Evolutionary conservation across 2,329 filamentous ascomycete species (phyloP), one percentile per base, ranked within the genome.

Genomic region (Colletotrichum destructivum): DNA sequence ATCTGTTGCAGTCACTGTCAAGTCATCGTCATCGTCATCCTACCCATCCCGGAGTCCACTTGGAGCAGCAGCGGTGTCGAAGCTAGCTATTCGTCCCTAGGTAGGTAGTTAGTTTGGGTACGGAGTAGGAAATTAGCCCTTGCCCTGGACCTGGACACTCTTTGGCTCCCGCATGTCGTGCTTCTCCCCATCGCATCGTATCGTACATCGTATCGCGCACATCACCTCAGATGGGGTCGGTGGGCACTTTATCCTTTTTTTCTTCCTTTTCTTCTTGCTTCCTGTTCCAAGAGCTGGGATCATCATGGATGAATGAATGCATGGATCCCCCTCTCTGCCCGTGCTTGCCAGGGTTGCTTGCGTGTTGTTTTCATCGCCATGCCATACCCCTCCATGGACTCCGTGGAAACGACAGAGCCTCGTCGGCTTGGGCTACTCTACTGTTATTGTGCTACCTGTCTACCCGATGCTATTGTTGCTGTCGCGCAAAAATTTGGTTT

Each of bases 111-210:
- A 38, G 35, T 38, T 38, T 38, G 8, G 35, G 35, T 38, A 3
- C 8, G 35, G 35, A 38, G 35, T 11, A 11, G 26, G 42, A 18
- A 51, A 23, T 52, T 47, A 18, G 51, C 21, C 18, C 59, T 40
- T 42, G 47, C 40, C 54, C 69, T 63, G 26, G 57, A 46, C 52
- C 38, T 42, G 31, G 60, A 16, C 46, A 21, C 35, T 51, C 55
- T 65, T 61, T 60, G 60, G 60, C 40, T 62, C 60, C 60, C 60
- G 60, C 60, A 72, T 69, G 69, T 72, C 66, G 69, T 72, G 69
- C 65, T 72, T 60, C 51, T 67, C 66, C 42, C 49, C 65, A 31
- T 57, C 54, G 44, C 57, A 35, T 55, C 57, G 46, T 21, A n/a
- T 56, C 46, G 51, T 46, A 35, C 65, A 31, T 55, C 56, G 46